Conservation (phyloP, 2,329 filamentous ascomycete species). For the Diplodia sapinea region DNA sequence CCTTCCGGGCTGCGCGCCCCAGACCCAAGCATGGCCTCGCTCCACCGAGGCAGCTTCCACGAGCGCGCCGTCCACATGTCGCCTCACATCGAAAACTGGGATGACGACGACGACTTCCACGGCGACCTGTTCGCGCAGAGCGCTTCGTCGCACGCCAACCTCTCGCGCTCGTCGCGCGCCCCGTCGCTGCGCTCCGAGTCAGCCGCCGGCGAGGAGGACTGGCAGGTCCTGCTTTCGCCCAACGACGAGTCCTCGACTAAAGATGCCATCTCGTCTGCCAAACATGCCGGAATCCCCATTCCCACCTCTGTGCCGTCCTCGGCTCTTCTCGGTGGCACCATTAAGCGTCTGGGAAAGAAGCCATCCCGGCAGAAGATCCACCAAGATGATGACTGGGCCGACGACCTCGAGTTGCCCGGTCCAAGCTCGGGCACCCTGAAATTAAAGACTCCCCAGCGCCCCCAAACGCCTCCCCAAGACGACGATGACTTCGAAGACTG, state of each 20-base stretch:
- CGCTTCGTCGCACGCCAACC: conserved; percentile 59
- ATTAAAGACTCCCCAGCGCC: conserved; percentile 51
- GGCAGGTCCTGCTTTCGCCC: conserved; percentile 81
- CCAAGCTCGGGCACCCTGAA: conserved; percentile 47
- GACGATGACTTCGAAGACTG: conserved; percentile 75
- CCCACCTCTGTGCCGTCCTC: conserved; percentile 86
- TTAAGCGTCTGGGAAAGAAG: conserved; percentile 78
- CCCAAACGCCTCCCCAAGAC: conserved; percentile 46
- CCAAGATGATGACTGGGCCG: conserved; percentile 58
- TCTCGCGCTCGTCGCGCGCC: conserved; percentile 74
- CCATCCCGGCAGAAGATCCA: conserved; percentile 52
- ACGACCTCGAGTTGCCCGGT: conserved; percentile 55
- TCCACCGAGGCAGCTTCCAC: conserved; percentile 46
- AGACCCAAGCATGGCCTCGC: conserved; percentile 40
- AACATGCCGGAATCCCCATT: conserved; percentile 88
- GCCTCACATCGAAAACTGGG: conserved; percentile 72
- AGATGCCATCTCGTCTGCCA: conserved; percentile 85
- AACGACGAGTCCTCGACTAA: conserved; percentile 84
- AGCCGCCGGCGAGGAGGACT: conserved; percentile 79
- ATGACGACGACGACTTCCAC: conserved; percentile 58
- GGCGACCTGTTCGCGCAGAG: conserved; percentile 76
- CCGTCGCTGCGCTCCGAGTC: conserved; percentile 84
- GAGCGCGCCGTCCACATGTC: conserved; percentile 52
- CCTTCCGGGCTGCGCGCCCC: conserved; percentile 32
- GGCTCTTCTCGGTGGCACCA: conserved; percentile 88